Evolutionary conservation across 2,329 filamentous ascomycete species (phyloP), one percentile per base, ranked within the genome.

Genomic region (Colletotrichum gigasporum): DNA sequence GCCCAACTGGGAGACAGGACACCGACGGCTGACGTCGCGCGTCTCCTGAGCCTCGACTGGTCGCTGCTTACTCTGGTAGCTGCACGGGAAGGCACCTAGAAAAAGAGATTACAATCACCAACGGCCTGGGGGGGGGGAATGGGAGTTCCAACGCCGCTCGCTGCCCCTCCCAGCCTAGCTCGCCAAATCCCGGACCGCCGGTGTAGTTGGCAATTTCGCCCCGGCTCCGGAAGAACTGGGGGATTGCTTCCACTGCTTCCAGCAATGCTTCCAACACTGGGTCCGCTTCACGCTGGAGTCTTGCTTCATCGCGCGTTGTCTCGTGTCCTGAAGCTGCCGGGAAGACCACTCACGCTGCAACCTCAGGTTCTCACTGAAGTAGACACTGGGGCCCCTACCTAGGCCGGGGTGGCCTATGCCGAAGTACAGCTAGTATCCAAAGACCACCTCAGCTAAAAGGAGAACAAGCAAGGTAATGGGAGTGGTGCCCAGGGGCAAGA

Each of bases 191-290:
- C 37, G 53, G 60, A 52, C 60, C 53, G 30, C 37, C 44, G 35
- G 41, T 63, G 44, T 20, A 54, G 54, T 51, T 59, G 37, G 60
- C 30, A 63, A 63, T 59, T 45, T 63, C 54, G 54, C 51, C 54
- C 30, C 24, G 30, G 54, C 53, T 24, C 41, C 50, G 32, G 58
- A 56, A 35, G 30, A 22, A 16, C n/a, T n/a, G n/a, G n/a, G n/a
- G n/a, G n/a, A 30, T 12, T 42, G 35, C 35, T 54, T 54, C 51
- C 16, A 54, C 24, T 18, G 22, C 24, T 42, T 41, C 16, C 24
- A 53, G 7, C 16, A 42, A 30, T 20, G 51, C 51, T 42, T 54
- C 51, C 24, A 54, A 28, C 26, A 16, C 51, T 16, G 18, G 28
- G 30, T n/a, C 30, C 8, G 18, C 30, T 16, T 32, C 28, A 11